These are phyloP conservation scores for Acaromyces ingoldii DNA, from an alignment of 1,284 basidiomycete species.

Conservation along the genomic window DNA sequence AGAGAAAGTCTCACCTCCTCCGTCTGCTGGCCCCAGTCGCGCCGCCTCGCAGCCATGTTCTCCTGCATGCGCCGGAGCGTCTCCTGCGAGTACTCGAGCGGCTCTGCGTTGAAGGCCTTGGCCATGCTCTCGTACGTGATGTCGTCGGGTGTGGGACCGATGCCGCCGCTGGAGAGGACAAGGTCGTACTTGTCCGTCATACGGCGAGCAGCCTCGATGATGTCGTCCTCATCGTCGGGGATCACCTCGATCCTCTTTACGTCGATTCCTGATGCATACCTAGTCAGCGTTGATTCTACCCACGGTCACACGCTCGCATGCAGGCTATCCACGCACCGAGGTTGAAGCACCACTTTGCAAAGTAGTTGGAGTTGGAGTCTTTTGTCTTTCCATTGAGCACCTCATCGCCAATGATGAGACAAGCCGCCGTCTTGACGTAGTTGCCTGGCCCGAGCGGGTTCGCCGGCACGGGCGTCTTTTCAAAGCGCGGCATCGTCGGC, in stretches of 20 bases:
- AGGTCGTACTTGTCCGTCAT: slow-evolving; percentile 61
- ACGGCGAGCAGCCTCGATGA: slow-evolving; percentile 75
- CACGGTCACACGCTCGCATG: slow-evolving; percentile 3
- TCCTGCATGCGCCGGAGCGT: slow-evolving; percentile 72
- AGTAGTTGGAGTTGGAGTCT: slow-evolving; percentile 68
- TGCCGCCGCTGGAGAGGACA: slow-evolving; percentile 33
- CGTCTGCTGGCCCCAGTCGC: slow-evolving; percentile 59
- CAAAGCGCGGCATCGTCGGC: slow-evolving; percentile 30
- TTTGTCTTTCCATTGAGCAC: slow-evolving; percentile 80
- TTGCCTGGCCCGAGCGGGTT: slow-evolving; percentile 28
- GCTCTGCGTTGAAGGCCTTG: slow-evolving; percentile 64
- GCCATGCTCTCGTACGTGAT: slow-evolving; percentile 85
- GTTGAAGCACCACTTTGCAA: slow-evolving; percentile 53
- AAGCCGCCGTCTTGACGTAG: slow-evolving; percentile 28
- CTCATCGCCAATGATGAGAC: slow-evolving; percentile 63
- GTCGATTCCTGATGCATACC: too few relatives aligned
- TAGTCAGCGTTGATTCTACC: too few relatives aligned
- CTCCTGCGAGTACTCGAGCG: slow-evolving; percentile 71
- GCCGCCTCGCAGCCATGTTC: slow-evolving; percentile 61
- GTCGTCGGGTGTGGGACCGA: slow-evolving; percentile 48
- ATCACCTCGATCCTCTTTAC: slow-evolving; percentile 71
- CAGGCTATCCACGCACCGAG: slow-evolving; percentile 48
- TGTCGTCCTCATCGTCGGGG: slow-evolving; percentile 80
- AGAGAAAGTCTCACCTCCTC: slow-evolving; percentile 59
- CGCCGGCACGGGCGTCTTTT: slow-evolving; percentile 19